Base-by-base conservation (phyloP, 78 protist species). In the Speleostelium caveatum region DNA sequence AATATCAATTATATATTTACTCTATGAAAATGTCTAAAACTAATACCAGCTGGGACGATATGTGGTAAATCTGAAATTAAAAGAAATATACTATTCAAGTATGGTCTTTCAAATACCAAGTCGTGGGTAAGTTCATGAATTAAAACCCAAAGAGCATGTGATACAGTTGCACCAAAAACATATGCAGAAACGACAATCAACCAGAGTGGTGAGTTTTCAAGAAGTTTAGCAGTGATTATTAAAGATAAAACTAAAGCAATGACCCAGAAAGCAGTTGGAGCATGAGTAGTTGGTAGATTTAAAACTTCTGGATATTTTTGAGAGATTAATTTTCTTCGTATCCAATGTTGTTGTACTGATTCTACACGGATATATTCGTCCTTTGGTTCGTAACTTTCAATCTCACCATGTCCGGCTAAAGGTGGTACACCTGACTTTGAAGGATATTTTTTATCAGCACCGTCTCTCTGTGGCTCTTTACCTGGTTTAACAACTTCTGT, bases 11-110 rank as follows among this genome's bases (percentile, higher is more conserved):
- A 86, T 77, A 21, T 30, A 68, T 69, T 36, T 68, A 93, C 94
- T 96, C 95, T 96, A 76, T 97, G 98, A 75, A 96, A 97, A 56
- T 56, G 59, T 38, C 92, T 79, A 94, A 97, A 97, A 53, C 93
- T 42, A 55, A 76, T 45, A 39, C 95, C 58, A 24, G 86, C 74
- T 33, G 97, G 98, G 26, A 97, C 5, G 24, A 26, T 67, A 45
- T 92, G 80, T 32, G 98, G 96, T 12, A 87, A 26, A 90, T 96
- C 96, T 22, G 92, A 93, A 21, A 96, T 24, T 49, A 94, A 53
- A 10, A 67, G 76, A 65, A 95, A 63, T 28, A 86, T 28, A 49
- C 68, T 33, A 90, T 96, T 96, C 86, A 51, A 19, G 19, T 14
- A 28, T 2, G 45, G 33, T 26, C 38, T 38, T 63, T 75, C 32